Percentiles rank a stretch among this genome's conserved stretches.
These are phyloP conservation scores for Niebla homalea DNA, from an alignment of 495 filamentous ascomycete species.

Conservation along the genomic window DNA sequence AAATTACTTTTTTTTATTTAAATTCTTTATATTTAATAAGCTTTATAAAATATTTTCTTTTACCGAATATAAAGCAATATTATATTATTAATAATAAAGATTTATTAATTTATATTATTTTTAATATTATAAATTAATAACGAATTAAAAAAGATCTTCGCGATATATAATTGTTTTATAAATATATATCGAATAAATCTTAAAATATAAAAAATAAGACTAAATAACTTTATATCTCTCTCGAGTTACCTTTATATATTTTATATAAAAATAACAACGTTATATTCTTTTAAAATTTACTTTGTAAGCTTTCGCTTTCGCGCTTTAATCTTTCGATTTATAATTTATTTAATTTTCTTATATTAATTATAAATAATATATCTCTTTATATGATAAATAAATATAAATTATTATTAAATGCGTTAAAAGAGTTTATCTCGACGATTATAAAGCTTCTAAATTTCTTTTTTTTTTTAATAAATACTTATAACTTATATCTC, in stretches of 20 bases:
- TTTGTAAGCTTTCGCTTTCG: background rate
- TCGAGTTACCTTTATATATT: background rate
- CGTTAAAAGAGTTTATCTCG: background rate
- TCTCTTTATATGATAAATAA: conserved; percentile 5
- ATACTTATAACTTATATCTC: background rate
- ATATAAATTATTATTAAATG: conserved; percentile 4
- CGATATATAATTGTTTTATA: too few species aligned
- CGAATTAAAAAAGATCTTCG: background rate
- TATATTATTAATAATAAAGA: background rate
- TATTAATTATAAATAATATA: conserved; percentile 10
- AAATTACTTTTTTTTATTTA: background rate
- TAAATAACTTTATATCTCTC: too few species aligned
- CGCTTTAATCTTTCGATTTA: background rate
- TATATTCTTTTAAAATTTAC: background rate
- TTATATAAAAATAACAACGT: background rate
- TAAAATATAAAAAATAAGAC: too few species aligned
- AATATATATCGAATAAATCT: too few species aligned
- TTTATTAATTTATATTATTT: too few species aligned
- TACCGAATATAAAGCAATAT: background rate
- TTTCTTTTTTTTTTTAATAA: background rate
- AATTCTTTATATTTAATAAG: background rate
- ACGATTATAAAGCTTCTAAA: conserved; percentile 3
- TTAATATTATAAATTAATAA: background rate
- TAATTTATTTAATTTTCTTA: background rate
- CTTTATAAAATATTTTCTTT: background rate